Conservation (phyloP, 2,329 filamentous ascomycete genomes). For the Sporothrix globosa region DNA sequence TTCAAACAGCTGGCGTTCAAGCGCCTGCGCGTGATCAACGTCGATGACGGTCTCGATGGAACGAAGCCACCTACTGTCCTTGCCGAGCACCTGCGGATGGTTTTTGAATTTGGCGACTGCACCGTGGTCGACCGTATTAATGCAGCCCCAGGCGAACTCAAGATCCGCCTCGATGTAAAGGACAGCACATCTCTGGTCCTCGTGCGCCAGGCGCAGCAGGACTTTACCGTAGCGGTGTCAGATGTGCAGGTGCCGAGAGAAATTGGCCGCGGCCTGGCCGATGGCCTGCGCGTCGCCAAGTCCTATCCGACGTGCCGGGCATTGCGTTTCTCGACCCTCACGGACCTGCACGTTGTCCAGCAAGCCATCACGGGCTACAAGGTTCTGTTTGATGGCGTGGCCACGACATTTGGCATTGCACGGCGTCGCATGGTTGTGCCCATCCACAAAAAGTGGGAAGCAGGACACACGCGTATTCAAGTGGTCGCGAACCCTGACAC, state of each 20-base stretch:
- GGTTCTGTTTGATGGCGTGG: conserved; percentile 74
- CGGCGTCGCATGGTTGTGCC: conserved; percentile 86
- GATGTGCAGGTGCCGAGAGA: conserved; percentile 67
- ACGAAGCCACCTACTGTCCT: conserved; percentile 66
- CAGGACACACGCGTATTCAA: conserved; percentile 76
- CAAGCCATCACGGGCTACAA: conserved; percentile 76
- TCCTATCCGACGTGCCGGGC: conserved; percentile 68
- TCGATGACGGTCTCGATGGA: conserved; percentile 65
- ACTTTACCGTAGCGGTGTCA: conserved; percentile 75
- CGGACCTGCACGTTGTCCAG: conserved; percentile 78
- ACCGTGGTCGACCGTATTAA: conserved; percentile 84
- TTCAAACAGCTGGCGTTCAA: conserved; percentile 65
- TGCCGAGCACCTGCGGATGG: conserved; percentile 73
- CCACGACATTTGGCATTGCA: conserved; percentile 76
- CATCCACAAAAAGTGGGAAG: conserved; percentile 94
- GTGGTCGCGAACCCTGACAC: conserved; percentile 71
- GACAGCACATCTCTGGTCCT: conserved; percentile 66
- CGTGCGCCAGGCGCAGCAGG: conserved; percentile 72
- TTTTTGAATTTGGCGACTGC: conserved; percentile 75
- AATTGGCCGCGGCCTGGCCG: conserved; percentile 63
- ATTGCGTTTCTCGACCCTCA: conserved; percentile 66
- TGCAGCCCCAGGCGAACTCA: conserved; percentile 73
- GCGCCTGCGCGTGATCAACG: conserved; percentile 71
- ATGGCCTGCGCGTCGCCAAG: conserved; percentile 64
- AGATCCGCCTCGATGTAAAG: conserved; percentile 65